A percentile compares a stretch with the other conserved stretches of the same genome.
These are phyloP conservation scores for Trichomonascaceae sp. DNA, from an alignment of 1,139 yeast species.

Conservation along the genomic window DNA sequence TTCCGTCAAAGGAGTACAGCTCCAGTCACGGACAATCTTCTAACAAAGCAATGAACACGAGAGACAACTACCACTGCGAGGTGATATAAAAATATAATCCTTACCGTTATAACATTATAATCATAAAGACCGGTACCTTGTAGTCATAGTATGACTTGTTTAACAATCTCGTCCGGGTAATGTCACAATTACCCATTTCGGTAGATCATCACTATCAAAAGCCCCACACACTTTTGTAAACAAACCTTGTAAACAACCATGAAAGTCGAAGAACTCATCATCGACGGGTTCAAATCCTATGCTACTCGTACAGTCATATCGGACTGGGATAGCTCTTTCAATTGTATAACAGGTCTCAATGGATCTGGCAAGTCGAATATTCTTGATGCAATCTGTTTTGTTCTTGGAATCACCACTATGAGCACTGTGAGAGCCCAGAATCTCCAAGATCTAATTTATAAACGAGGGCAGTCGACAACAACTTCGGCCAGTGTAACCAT, in stretches of 20 bases:
- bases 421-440: conserved; percentile 89
- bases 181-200: neutral
- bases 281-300: conserved; percentile 97
- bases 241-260: conserved; percentile 33
- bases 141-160: no score
- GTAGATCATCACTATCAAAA: neutral
- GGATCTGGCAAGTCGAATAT: conserved; percentile 97
- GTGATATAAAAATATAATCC: no score
- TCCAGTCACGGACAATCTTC: no score
- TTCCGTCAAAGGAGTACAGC: no score
- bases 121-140: no score
- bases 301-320: conserved; percentile 95
- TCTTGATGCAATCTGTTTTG: conserved; percentile 94
- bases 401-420: conserved; percentile 94
- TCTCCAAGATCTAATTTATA: conserved; percentile 88
- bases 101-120: no score
- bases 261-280: conserved; percentile 92
- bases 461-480: conserved; percentile 97
- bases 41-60: no score
- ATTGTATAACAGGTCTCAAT: conserved; percentile 95
- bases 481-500: conserved; percentile 96
- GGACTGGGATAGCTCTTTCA: conserved; percentile 93
- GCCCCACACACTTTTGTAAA: conserved; percentile 5
- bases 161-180: neutral
- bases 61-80: no score